Percentiles rank a stretch among this genome's conserved stretches.
Conservation (phyloP, 768 basidiomycete genomes). For the Calvatia gigantea region DNA sequence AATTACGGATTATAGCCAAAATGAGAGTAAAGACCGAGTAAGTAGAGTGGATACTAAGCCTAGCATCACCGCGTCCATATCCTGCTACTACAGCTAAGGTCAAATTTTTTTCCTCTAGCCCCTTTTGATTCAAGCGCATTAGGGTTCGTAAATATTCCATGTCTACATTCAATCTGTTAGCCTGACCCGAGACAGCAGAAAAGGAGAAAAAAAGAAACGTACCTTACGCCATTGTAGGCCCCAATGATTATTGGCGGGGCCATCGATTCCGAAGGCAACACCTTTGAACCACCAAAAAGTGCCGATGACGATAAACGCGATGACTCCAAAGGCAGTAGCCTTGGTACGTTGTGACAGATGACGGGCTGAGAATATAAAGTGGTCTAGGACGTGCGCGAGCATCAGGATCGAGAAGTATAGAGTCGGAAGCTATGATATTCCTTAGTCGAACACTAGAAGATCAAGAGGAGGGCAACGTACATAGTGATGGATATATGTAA, state of each 20-base stretch:
- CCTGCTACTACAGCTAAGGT: too few relatives aligned
- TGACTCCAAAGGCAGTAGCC: conserved; percentile 63
- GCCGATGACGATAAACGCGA: conserved; percentile 56
- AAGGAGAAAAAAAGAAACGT: conserved; percentile 17
- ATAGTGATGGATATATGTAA: conserved; percentile 96
- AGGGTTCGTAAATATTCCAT: conserved; percentile 5
- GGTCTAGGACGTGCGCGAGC: conserved; percentile 87
- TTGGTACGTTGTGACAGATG: conserved; percentile 64
- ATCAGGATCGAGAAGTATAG: conserved; percentile 96
- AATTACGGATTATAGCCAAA: not conserved
- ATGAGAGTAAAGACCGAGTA: not conserved
- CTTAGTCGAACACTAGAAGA: conserved; percentile 8
- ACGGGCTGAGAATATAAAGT: conserved; percentile 82
- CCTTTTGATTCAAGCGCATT: not conserved
- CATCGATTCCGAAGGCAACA: conserved; percentile 89
- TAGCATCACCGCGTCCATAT: not conserved
- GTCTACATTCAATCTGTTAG: not conserved
- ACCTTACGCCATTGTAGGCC: conserved; percentile 78
- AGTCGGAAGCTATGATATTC: conserved; percentile 69
- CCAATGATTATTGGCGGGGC: conserved; percentile 76
- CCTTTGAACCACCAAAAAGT: conserved; percentile 96
- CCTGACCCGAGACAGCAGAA: not conserved
- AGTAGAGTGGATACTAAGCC: not conserved
- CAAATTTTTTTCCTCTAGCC: not conserved
- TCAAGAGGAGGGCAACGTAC: conserved; percentile 42